Conservation (phyloP, 306 rosid species). For the Quercus gilva region DNA sequence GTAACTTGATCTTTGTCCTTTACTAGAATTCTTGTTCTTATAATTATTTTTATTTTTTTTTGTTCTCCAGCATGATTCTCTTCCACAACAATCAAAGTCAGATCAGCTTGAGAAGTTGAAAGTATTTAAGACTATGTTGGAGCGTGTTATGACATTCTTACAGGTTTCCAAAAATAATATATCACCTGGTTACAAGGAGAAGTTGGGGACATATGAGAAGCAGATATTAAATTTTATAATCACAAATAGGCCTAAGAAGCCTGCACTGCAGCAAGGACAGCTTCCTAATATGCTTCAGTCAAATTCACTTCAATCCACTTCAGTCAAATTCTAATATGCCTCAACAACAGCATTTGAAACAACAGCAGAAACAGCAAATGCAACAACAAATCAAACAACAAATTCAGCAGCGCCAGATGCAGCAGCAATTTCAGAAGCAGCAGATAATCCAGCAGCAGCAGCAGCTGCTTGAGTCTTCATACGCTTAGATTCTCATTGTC, state of each 20-base stretch:
- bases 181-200: constrained; percentile 40
- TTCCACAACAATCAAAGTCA: constrained; percentile 53
- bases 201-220: constrained; percentile 51
- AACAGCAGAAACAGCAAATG: constrained; percentile 43
- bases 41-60: constrained; percentile 7
- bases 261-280: constrained; percentile 62
- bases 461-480: too few relatives aligned
- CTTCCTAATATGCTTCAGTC: constrained; percentile 25
- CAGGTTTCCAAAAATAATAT: constrained; percentile 49
- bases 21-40: constrained; percentile 17
- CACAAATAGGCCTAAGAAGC: constrained; percentile 47
- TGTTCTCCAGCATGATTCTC: constrained; percentile 53
- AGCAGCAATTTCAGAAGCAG: constrained; percentile 51
- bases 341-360: too few relatives aligned
- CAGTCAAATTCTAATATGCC: too few relatives aligned
- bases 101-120: constrained; percentile 63
- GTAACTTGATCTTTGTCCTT: constrained; percentile 1
- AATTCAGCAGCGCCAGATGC: constrained; percentile 46
- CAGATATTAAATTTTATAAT: constrained; percentile 39
- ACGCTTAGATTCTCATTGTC: too few relatives aligned
- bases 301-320: too few relatives aligned
- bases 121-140: constrained; percentile 47
- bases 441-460: constrained; percentile 33
- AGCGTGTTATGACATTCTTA: constrained; percentile 44
- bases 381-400: constrained; percentile 52